Conservation (phyloP, 1,139 yeast genomes). For the Scheffersomyces insectosa region DNA sequence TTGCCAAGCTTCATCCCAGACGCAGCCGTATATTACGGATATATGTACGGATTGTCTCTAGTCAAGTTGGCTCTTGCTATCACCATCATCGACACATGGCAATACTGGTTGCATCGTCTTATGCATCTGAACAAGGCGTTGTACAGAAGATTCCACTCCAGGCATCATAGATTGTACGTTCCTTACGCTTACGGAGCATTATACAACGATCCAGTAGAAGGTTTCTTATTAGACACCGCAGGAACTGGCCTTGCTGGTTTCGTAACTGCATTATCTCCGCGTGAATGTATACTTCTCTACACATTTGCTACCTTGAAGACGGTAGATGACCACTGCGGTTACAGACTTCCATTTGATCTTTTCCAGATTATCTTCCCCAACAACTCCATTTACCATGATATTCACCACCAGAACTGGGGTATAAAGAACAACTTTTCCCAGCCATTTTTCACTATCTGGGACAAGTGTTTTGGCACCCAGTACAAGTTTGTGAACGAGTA, state of each 20-base stretch:
- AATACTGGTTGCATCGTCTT: slow-evolving; percentile 79
- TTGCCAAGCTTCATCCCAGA: slow-evolving; percentile 45
- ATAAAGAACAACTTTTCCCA: slow-evolving; percentile 93
- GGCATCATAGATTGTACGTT: slow-evolving; percentile 90
- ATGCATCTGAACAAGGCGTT: slow-evolving; percentile 83
- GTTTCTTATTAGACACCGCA: slow-evolving; percentile 83
- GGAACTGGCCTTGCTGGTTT: slow-evolving; percentile 87
- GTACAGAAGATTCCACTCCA: slow-evolving; percentile 83
- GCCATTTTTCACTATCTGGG: slow-evolving; percentile 97
- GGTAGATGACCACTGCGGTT: slow-evolving; percentile 98
- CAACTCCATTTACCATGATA: slow-evolving; percentile 93
- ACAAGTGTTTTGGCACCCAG: slow-evolving; percentile 65
- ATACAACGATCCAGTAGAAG: slow-evolving; percentile 92
- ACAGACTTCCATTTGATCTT: slow-evolving; percentile 85
- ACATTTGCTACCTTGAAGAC: slow-evolving; percentile 93
- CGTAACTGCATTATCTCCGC: slow-evolving; percentile 61
- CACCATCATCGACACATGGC: slow-evolving; percentile 88
- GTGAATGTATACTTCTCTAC: slow-evolving; percentile 74
- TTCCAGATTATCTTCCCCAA: slow-evolving; percentile 91
- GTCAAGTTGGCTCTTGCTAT: slow-evolving; percentile 63
- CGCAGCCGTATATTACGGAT: slow-evolving; percentile 44
- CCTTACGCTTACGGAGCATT: slow-evolving; percentile 97
- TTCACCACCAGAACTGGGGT: slow-evolving; percentile 96
- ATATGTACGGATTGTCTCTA: slow-evolving; percentile 62
- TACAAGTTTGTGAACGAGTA: slow-evolving; percentile 67